These are phyloP conservation scores for Aspergillus haitiensis DNA, from an alignment of 495 filamentous ascomycete genomes.

Conservation along the genomic window DNA sequence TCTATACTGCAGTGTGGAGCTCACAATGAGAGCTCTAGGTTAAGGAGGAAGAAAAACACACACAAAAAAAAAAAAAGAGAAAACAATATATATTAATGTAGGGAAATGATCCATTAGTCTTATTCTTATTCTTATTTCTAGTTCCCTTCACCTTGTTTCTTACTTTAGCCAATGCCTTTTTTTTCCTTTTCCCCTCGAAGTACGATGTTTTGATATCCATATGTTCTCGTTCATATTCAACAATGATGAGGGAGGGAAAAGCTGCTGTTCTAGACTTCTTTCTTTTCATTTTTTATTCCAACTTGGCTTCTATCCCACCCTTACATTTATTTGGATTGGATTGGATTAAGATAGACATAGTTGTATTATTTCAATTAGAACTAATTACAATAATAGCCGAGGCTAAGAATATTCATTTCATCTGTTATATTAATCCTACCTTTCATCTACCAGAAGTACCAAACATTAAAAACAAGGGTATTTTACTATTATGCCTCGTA, in stretches of 20 bases:
- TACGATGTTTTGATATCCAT: constrained; percentile 35
- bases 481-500: too few relatives aligned
- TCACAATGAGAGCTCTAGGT: constrained; percentile 48
- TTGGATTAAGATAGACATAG: not conserved
- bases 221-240: constrained; percentile 28
- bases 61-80: too few relatives aligned
- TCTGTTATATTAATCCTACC: too few relatives aligned
- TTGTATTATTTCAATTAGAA: not conserved
- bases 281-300: not conserved
- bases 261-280: constrained; percentile 10
- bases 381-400: too few relatives aligned
- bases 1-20: constrained; percentile 43
- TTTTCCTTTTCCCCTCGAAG: constrained; percentile 12
- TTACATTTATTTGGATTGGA: too few relatives aligned
- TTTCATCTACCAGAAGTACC: too few relatives aligned
- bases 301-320: not conserved
- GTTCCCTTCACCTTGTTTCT: constrained; percentile 19
- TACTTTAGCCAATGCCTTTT: constrained; percentile 18
- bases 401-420: too few relatives aligned
- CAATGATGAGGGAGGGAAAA: constrained; percentile 24
- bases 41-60: constrained; percentile 22
- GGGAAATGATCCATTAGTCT: constrained; percentile 13
- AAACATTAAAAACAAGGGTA: too few relatives aligned
- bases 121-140: constrained; percentile 1
- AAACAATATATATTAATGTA: not conserved